phyloP scores from a whole-genome alignment of 352 stramenopile species.

The Phytophthora boehmeriae region DNA sequence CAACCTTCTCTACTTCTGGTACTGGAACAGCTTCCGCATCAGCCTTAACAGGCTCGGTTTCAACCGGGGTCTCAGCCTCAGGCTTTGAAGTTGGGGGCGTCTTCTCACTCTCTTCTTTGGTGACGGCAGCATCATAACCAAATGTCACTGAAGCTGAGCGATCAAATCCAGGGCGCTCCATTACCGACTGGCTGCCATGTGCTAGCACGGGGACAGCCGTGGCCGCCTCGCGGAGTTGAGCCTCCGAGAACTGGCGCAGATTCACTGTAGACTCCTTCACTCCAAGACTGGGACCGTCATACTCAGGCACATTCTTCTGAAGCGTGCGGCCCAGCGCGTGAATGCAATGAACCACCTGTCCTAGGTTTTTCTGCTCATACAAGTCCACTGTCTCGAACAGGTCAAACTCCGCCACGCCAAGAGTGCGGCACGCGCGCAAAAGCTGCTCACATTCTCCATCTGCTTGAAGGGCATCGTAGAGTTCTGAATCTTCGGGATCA shows the following conservation, averaged over 20 bases:
- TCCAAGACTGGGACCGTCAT: conserved; percentile 65
- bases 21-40: conserved; percentile 10
- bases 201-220: conserved; percentile 63
- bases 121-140: conserved; percentile 55
- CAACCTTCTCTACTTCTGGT: conserved; percentile 20
- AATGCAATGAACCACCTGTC: conserved; percentile 85
- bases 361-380: conserved; percentile 88
- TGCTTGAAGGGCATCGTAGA: conserved; percentile 88
- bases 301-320: conserved; percentile 79
- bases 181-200: conserved; percentile 59
- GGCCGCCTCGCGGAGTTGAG: conserved; percentile 67
- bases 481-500: conserved; percentile 63
- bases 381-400: conserved; percentile 92
- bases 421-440: conserved; percentile 78
- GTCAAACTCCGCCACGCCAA: conserved; percentile 89
- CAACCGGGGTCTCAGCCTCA: conserved; percentile 16
- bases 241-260: conserved; percentile 64
- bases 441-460: conserved; percentile 91
- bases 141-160: conserved; percentile 75
- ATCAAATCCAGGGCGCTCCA: conserved; percentile 72
- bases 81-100: conserved; percentile 8
- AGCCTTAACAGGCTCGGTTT: conserved; percentile 17
- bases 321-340: conserved; percentile 80
- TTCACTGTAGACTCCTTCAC: conserved; percentile 79
- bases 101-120: conserved; percentile 26